Evolutionary conservation across 2,329 filamentous ascomycete genomes (phyloP).

Genomic region (Incumbomyces lentus): DNA sequence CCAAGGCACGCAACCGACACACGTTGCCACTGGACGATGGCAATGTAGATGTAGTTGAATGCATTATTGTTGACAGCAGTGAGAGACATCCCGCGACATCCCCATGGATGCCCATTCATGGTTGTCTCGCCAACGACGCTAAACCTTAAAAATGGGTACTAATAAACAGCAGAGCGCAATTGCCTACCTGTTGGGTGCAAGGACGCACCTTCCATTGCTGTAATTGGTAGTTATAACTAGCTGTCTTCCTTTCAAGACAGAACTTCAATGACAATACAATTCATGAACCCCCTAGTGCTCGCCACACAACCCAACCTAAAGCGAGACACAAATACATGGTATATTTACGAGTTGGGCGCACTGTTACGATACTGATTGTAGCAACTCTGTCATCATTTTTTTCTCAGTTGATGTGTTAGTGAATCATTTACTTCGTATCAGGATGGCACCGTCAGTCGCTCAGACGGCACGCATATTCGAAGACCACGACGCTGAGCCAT

Average conservation of each 20-base stretch:
- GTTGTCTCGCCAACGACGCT: neutral
- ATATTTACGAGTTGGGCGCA: neutral
- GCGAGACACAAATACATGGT: neutral
- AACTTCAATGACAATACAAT: too few species aligned
- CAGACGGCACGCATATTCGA: conserved; percentile 21
- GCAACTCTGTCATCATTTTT: neutral
- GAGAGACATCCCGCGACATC: neutral
- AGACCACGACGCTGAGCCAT: conserved; percentile 16
- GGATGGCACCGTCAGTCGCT: conserved; percentile 16
- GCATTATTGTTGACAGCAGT: neutral
- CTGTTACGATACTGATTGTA: neutral
- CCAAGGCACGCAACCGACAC: too few species aligned
- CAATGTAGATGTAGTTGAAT: neutral
- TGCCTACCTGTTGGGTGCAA: too few species aligned
- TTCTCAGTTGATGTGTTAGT: too few species aligned
- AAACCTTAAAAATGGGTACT: too few species aligned
- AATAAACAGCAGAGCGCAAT: too few species aligned
- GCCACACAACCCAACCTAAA: too few species aligned
- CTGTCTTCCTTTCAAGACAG: too few species aligned
- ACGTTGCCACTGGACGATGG: too few species aligned
- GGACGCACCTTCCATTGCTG: too few species aligned
- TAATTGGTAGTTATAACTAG: too few species aligned
- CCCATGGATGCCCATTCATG: neutral
- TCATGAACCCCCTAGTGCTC: too few species aligned
- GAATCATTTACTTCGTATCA: neutral